These are phyloP conservation scores for Nematodospora anomalae DNA, from an alignment of 1,139 yeast species.

Conservation along the genomic window DNA sequence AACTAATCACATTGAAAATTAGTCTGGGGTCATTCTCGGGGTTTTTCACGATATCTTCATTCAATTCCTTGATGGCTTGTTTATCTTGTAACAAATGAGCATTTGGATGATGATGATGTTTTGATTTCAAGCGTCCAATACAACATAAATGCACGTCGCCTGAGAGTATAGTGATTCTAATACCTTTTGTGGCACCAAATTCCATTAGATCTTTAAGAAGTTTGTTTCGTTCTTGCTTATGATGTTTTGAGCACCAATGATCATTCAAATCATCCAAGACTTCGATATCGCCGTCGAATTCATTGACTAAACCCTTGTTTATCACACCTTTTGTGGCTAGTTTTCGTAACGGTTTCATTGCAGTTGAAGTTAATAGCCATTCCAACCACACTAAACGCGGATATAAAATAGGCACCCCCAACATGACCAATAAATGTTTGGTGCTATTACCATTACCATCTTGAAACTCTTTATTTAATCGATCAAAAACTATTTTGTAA, in stretches of 20 bases:
- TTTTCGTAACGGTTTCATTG: slow-evolving; percentile 63
- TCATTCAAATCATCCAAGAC: slow-evolving; percentile 90
- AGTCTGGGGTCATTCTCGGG: slow-evolving; percentile 75
- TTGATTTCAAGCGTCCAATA: slow-evolving; percentile 72
- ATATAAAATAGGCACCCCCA: slow-evolving; percentile 93
- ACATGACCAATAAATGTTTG: slow-evolving; percentile 75
- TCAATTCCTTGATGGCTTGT: slow-evolving; percentile 31
- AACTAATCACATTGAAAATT: slow-evolving; percentile 79
- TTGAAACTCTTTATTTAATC: slow-evolving; percentile 56
- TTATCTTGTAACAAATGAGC: slow-evolving; percentile 26
- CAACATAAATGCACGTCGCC: slow-evolving; percentile 95
- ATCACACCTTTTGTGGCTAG: slow-evolving; percentile 70
- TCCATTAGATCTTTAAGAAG: slow-evolving; percentile 57
- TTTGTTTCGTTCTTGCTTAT: slow-evolving; percentile 72
- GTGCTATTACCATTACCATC: slow-evolving; percentile 46
- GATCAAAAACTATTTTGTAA: slow-evolving; percentile 59
- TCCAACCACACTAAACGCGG: slow-evolving; percentile 93
- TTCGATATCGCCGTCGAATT: slow-evolving; percentile 89
- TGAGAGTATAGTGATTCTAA: slow-evolving; percentile 77
- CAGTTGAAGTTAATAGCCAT: slow-evolving; percentile 59
- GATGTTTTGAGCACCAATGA: slow-evolving; percentile 92
- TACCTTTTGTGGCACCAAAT: slow-evolving; percentile 61
- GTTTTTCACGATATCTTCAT: slow-evolving; percentile 37
- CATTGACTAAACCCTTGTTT: slow-evolving; percentile 73
- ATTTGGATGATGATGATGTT: slow-evolving; percentile 48